Conservation (phyloP, 2,329 filamentous ascomycete genomes). For the Penicillium sp. region DNA sequence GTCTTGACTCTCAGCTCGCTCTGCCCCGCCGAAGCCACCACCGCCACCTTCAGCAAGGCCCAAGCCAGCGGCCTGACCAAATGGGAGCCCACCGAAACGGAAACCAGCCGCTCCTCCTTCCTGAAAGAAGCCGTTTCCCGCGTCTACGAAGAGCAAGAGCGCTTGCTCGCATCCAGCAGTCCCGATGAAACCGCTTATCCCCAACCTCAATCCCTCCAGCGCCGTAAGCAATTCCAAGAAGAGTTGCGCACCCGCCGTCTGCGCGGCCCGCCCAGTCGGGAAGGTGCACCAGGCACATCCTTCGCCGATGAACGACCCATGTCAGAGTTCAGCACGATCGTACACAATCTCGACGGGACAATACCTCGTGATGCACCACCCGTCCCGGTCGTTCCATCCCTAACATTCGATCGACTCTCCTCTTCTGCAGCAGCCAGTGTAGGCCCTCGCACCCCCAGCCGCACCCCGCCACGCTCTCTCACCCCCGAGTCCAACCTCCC, state of each 20-base stretch:
- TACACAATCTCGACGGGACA: slow-evolving; percentile 35
- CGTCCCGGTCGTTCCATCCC: slow-evolving; percentile 7
- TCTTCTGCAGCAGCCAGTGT: slow-evolving; percentile 21
- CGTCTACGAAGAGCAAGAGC: slow-evolving; percentile 55
- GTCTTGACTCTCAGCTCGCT: slow-evolving; percentile 54
- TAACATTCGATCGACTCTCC: slow-evolving; percentile 12
- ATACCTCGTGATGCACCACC: slow-evolving; percentile 13
- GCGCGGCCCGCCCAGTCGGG: slow-evolving; percentile 8
- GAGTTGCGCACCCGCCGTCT: slow-evolving; percentile 34
- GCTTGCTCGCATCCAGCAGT: not conserved
- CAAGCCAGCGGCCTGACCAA: slow-evolving; percentile 56
- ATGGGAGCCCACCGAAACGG: slow-evolving; percentile 54
- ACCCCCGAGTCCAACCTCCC: slow-evolving; percentile 2
- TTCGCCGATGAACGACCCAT: slow-evolving; percentile 43
- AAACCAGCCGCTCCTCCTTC: slow-evolving; percentile 56
- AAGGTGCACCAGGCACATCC: slow-evolving; percentile 14
- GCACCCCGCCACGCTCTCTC: slow-evolving; percentile 6
- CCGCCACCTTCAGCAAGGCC: slow-evolving; percentile 55
- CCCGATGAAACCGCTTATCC: not conserved
- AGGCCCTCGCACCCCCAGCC: slow-evolving; percentile 16
- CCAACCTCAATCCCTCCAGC: slow-evolving; percentile 15
- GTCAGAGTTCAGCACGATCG: slow-evolving; percentile 40
- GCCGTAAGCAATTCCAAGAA: slow-evolving; percentile 26
- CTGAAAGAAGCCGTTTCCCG: slow-evolving; percentile 62
- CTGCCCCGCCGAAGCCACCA: slow-evolving; percentile 40